Evolutionary conservation across 2,329 filamentous ascomycete genomes (phyloP).

Genomic region (Fusarium metavorans): DNA sequence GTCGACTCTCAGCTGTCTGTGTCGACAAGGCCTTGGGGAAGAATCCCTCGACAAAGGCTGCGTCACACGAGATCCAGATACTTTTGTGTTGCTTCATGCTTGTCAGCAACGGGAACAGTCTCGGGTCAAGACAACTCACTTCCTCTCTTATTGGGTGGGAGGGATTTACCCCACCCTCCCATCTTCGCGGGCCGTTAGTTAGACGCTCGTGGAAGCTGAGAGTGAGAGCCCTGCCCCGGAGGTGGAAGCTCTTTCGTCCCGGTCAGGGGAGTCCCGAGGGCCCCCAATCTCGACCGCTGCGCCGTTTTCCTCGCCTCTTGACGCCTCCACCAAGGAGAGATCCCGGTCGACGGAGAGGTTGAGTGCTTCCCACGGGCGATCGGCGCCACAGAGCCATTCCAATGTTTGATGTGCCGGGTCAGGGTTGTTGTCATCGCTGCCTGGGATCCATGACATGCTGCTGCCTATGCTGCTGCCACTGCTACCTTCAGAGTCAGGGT

Average conservation of each 20-base stretch:
- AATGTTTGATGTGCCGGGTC: neutral
- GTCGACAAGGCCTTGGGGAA: neutral
- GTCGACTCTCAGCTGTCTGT: neutral
- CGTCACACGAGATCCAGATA: neutral
- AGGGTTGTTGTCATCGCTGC: neutral
- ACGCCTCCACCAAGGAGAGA: neutral
- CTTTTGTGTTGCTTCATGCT: neutral
- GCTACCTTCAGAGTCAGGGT: neutral
- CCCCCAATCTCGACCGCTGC: neutral
- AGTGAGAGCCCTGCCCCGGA: neutral
- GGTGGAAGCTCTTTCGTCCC: neutral
- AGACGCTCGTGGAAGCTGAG: neutral
- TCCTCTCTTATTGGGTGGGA: neutral
- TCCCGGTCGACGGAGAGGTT: neutral
- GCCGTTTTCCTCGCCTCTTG: neutral
- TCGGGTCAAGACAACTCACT: neutral
- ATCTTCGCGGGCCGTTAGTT: neutral
- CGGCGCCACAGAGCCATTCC: conserved; percentile 16
- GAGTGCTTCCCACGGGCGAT: conserved; percentile 27
- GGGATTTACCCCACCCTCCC: neutral
- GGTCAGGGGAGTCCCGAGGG: neutral
- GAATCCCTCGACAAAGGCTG: neutral
- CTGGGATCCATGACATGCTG: neutral
- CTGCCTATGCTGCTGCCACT: neutral
- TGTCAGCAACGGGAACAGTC: neutral